Evolutionary conservation across 495 filamentous ascomycete genomes (phyloP).

Genomic region (Hypoxylon lienhwacheense): DNA sequence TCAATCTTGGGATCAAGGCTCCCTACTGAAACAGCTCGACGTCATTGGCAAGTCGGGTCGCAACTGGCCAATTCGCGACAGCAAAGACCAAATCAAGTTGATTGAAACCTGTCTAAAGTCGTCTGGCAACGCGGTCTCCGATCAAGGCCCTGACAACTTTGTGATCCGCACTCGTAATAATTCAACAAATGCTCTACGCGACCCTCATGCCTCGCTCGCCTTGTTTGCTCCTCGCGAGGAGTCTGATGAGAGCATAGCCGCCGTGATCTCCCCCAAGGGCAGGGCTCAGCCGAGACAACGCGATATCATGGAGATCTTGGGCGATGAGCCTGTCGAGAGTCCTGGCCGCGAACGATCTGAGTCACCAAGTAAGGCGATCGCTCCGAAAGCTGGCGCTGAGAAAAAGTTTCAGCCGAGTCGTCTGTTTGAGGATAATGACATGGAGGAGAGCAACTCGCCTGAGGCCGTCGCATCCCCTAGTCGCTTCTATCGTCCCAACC

Average conservation of each 20-base stretch:
- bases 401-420: constrained; percentile 72
- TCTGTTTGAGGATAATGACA: constrained; percentile 66
- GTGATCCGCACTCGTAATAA: constrained; percentile 47
- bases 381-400: constrained; percentile 65
- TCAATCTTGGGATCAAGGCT: constrained; percentile 93
- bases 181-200: constrained; percentile 55
- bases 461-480: constrained; percentile 43
- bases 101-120: constrained; percentile 59
- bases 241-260: constrained; percentile 46
- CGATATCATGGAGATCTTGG: constrained; percentile 56
- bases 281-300: constrained; percentile 50
- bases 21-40: constrained; percentile 88
- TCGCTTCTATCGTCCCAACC: constrained; percentile 60
- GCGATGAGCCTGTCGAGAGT: constrained; percentile 47
- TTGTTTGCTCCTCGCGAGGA: constrained; percentile 68
- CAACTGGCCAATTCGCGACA: constrained; percentile 93
- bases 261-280: constrained; percentile 57
- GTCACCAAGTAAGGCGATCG: constrained; percentile 52
- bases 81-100: constrained; percentile 77
- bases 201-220: constrained; percentile 76
- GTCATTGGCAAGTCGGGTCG: constrained; percentile 86
- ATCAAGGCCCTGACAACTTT: constrained; percentile 26
- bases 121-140: constrained; percentile 27
- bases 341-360: constrained; percentile 47
- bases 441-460: constrained; percentile 42